phyloP scores from a whole-genome alignment of 768 basidiomycete genomes.

The Psilocybe azurescens region DNA sequence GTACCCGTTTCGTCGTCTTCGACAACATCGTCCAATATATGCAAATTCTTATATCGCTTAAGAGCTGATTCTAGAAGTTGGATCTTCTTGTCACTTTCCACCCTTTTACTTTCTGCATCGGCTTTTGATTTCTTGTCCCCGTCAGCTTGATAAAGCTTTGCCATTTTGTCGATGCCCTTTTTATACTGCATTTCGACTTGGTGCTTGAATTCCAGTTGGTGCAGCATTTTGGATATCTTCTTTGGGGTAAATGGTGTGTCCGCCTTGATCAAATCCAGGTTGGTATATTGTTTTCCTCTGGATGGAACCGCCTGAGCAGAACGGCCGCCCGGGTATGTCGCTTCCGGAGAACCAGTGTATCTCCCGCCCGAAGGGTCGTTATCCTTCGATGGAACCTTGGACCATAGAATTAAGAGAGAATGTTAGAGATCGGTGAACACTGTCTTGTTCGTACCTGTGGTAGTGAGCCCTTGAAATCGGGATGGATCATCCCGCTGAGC shows the following conservation, averaged over 20 bases:
- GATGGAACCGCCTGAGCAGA: conserved; percentile 43
- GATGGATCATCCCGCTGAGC: conserved; percentile 59
- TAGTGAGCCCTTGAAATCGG: conserved; percentile 52
- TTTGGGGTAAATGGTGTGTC: conserved; percentile 96
- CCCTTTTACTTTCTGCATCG: conserved; percentile 91
- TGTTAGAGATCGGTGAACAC: not conserved
- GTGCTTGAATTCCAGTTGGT: conserved; percentile 99
- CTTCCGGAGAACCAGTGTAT: conserved; percentile 44
- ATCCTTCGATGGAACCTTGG: conserved; percentile 60
- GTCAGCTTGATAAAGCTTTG: conserved; percentile 92
- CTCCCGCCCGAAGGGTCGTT: conserved; percentile 44
- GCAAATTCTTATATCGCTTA: conserved; percentile 95
- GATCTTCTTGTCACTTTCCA: conserved; percentile 97
- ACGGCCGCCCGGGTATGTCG: conserved; percentile 37
- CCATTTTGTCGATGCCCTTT: conserved; percentile 99
- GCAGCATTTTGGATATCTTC: conserved; percentile 97
- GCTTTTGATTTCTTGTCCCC: conserved; percentile 95
- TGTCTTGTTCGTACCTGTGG: conserved; percentile 43
- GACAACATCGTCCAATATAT: conserved; percentile 88
- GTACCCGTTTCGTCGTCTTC: conserved; percentile 83
- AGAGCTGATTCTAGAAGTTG: conserved; percentile 90
- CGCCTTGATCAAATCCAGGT: conserved; percentile 94
- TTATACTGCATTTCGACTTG: conserved; percentile 99
- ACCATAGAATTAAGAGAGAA: conserved; percentile 7
- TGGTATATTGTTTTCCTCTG: conserved; percentile 73